These are phyloP conservation scores for Penicillium bialowiezense DNA, from an alignment of 495 filamentous ascomycete genomes.

Conservation along the genomic window DNA sequence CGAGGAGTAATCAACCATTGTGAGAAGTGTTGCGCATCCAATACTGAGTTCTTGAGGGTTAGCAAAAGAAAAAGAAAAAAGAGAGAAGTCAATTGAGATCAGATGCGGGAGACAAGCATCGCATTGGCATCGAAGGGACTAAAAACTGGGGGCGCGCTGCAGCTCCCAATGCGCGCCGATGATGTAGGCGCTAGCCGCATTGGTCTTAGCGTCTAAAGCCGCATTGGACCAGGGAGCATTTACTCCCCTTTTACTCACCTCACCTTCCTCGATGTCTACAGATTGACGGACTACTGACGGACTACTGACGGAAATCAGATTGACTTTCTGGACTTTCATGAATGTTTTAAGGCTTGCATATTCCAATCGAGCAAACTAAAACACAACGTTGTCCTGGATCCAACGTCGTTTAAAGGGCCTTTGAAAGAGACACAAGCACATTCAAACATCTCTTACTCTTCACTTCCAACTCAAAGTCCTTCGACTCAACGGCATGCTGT, in stretches of 20 bases:
- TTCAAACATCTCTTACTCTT: background rate
- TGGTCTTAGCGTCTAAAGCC: conserved; percentile 18
- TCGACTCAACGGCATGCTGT: background rate
- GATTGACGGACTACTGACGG: too few relatives aligned
- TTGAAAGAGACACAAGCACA: background rate
- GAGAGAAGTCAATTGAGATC: background rate
- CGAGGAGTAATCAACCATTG: conserved; percentile 50
- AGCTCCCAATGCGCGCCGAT: conserved; percentile 27
- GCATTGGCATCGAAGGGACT: conserved; percentile 11
- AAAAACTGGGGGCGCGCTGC: conserved; percentile 29
- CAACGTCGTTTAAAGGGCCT: background rate
- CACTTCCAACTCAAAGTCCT: background rate
- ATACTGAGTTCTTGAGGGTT: background rate
- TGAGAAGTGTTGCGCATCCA: conserved; percentile 7
- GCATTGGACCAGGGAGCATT: too few relatives aligned
- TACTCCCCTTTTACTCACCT: too few relatives aligned
- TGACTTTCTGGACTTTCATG: too few relatives aligned
- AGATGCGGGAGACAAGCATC: background rate
- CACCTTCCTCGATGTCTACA: too few relatives aligned
- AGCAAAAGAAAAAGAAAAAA: too few relatives aligned
- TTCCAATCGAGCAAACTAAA: too few relatives aligned
- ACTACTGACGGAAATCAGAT: too few relatives aligned
- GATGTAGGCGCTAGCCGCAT: conserved; percentile 26
- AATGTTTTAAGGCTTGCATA: too few relatives aligned
- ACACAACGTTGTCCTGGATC: too few relatives aligned